phyloP scores from a whole-genome alignment of 768 basidiomycete genomes.

The Amanita pseudoporphyria region DNA sequence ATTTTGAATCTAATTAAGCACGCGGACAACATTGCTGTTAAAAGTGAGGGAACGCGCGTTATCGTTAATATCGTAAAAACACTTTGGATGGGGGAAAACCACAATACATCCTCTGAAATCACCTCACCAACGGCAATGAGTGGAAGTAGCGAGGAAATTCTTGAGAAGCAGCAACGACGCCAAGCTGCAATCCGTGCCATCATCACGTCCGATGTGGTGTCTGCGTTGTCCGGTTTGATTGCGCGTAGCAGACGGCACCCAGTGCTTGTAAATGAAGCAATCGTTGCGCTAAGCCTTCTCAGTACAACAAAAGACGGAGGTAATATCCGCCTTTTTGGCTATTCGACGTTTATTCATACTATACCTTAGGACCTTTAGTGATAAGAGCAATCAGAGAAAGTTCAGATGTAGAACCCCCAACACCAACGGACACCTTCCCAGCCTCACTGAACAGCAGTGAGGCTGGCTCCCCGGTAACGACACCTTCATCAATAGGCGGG shows the following conservation, averaged over 20 bases:
- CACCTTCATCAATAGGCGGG: slow-evolving; percentile 29
- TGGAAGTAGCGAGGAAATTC: slow-evolving; percentile 21
- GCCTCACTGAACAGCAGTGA: slow-evolving; percentile 34
- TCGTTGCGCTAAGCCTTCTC: slow-evolving; percentile 74
- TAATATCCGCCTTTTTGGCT: slow-evolving; percentile 23
- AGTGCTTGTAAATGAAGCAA: slow-evolving; percentile 80
- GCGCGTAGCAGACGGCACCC: slow-evolving; percentile 74
- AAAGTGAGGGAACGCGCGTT: slow-evolving; percentile 85
- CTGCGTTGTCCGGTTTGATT: slow-evolving; percentile 61
- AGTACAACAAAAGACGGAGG: slow-evolving; percentile 58
- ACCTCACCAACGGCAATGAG: slow-evolving; percentile 11
- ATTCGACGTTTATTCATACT: slow-evolving; percentile 5
- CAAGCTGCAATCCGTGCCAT: slow-evolving; percentile 44
- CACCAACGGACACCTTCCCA: slow-evolving; percentile 25
- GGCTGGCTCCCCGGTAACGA: slow-evolving; percentile 34
- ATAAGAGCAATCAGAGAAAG: slow-evolving; percentile 48
- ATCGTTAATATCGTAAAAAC: slow-evolving; percentile 81
- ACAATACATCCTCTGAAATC: slow-evolving; percentile 14
- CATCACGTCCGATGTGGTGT: slow-evolving; percentile 42
- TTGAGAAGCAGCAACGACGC: slow-evolving; percentile 37
- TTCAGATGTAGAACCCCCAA: slow-evolving; percentile 16
- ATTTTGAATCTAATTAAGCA: slow-evolving; percentile 69
- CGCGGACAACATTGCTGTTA: slow-evolving; percentile 72
- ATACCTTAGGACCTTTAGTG: slow-evolving; percentile 45
- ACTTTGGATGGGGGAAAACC: slow-evolving; percentile 50